These are phyloP conservation scores for Knoxdaviesia capensis DNA, from an alignment of 2,329 filamentous ascomycete species.

Conservation along the genomic window DNA sequence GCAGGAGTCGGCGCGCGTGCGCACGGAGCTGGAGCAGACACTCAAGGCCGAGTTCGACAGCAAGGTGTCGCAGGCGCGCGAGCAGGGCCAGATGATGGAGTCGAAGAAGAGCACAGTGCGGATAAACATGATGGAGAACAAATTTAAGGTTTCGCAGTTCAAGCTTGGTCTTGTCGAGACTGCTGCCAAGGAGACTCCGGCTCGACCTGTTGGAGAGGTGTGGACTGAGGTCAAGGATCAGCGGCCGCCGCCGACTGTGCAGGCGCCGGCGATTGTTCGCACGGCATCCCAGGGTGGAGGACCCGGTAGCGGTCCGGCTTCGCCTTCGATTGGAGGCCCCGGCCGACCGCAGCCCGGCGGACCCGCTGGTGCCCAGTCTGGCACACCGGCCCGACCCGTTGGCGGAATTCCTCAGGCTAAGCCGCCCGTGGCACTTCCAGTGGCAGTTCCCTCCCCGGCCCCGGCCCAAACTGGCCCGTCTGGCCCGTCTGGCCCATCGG, in stretches of 20 bases:
- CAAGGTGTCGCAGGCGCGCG: conserved; percentile 31
- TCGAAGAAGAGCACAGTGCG: conserved; percentile 56
- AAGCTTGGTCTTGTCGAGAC: conserved; percentile 64
- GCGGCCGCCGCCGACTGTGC: conserved; percentile 4
- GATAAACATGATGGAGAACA: conserved; percentile 61
- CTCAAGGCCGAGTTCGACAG: conserved; percentile 28
- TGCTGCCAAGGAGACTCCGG: conserved; percentile 68
- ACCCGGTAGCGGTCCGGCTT: neutral
- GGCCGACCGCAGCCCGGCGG: neutral
- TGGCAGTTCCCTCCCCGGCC: conserved; percentile 4
- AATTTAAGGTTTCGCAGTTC: conserved; percentile 39
- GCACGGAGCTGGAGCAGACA: conserved; percentile 28
- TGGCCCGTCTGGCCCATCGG: neutral
- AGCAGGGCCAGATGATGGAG: conserved; percentile 50
- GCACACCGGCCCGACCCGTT: no score
- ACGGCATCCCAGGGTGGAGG: neutral
- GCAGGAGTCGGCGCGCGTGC: conserved; percentile 38
- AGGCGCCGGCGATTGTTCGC: conserved; percentile 1
- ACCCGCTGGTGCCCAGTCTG: neutral
- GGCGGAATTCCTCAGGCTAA: neutral
- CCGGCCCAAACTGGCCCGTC: conserved; percentile 5
- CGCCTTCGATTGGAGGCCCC: neutral
- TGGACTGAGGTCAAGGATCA: conserved; percentile 29
- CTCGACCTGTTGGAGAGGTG: conserved; percentile 67
- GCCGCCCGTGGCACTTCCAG: neutral